Percentiles rank a stretch among this genome's conserved stretches.
Conservation (phyloP, 768 basidiomycete species). For the Mycena chlorophos region DNA sequence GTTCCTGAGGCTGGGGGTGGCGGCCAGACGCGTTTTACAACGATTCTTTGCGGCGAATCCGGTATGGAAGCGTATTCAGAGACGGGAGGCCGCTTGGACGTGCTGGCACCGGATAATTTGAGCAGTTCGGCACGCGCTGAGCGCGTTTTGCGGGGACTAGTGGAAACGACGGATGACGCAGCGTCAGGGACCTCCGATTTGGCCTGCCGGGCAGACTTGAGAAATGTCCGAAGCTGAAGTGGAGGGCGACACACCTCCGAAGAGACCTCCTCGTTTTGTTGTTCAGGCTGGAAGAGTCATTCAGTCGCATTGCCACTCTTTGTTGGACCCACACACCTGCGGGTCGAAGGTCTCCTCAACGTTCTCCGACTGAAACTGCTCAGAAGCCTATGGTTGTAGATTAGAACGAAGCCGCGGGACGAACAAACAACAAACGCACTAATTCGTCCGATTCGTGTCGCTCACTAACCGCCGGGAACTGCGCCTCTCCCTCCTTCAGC, state of each 20-base stretch:
- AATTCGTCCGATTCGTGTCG: slow-evolving; percentile 74
- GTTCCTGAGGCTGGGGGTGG: slow-evolving; percentile 1
- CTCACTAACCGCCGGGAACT: slow-evolving; percentile 60
- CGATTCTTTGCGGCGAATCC: background rate
- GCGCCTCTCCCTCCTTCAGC: slow-evolving; percentile 57
- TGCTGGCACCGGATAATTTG: slow-evolving; percentile 5
- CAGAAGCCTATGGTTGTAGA: slow-evolving; percentile 58
- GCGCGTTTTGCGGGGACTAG: slow-evolving; percentile 19
- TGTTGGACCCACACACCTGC: slow-evolving; percentile 45
- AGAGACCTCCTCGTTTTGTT: slow-evolving; percentile 61
- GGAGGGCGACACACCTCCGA: slow-evolving; percentile 44
- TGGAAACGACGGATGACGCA: background rate
- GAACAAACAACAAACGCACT: slow-evolving; percentile 46
- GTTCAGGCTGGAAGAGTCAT: slow-evolving; percentile 33
- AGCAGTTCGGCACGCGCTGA: slow-evolving; percentile 13
- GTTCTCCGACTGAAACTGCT: slow-evolving; percentile 85
- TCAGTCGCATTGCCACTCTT: slow-evolving; percentile 8
- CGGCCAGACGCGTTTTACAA: background rate
- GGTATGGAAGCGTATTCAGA: background rate
- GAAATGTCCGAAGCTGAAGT: slow-evolving; percentile 24
- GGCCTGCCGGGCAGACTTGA: background rate
- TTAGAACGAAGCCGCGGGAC: slow-evolving; percentile 6
- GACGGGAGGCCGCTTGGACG: background rate
- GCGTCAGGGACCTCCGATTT: slow-evolving; percentile 15
- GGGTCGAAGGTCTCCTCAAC: slow-evolving; percentile 83